Conservation (phyloP, 805 yeast genomes). For the Kodamaea kakaduensis region DNA sequence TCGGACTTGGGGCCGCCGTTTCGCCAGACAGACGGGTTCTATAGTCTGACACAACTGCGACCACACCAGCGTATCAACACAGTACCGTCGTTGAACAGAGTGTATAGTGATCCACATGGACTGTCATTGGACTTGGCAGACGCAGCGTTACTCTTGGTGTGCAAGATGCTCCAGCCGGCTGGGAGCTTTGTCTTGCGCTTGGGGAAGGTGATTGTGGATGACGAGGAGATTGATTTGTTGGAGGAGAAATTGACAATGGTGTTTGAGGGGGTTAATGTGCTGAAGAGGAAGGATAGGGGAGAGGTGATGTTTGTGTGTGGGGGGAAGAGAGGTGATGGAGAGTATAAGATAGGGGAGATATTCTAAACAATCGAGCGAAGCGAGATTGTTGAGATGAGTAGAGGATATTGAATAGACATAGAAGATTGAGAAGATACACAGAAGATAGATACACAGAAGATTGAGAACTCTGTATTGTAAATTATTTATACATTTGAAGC, state of each 20-base stretch:
- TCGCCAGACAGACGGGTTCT: slow-evolving; percentile 35
- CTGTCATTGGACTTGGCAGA: slow-evolving; percentile 38
- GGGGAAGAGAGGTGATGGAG: slow-evolving; percentile 19
- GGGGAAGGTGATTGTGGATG: slow-evolving; percentile 20
- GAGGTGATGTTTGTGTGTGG: slow-evolving; percentile 22
- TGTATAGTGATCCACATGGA: slow-evolving; percentile 22
- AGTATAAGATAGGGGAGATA: slow-evolving; percentile 7
- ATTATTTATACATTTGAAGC: no score
- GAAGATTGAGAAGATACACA: no score
- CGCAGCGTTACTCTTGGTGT: slow-evolving; percentile 31
- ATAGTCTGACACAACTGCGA: slow-evolving; percentile 31
- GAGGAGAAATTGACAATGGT: slow-evolving; percentile 20
- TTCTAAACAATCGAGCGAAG: no score
- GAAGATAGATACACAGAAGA: no score
- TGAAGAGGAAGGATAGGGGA: slow-evolving; percentile 11
- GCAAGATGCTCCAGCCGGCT: slow-evolving; percentile 23
- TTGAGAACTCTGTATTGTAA: no score
- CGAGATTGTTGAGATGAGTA: no score
- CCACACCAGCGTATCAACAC: slow-evolving; percentile 31
- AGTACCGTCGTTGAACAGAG: slow-evolving; percentile 24
- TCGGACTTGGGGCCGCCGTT: slow-evolving; percentile 35
- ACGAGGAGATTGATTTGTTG: slow-evolving; percentile 28
- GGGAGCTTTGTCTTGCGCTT: slow-evolving; percentile 34
- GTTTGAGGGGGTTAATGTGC: slow-evolving; percentile 23
- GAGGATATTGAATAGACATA: no score